Base-by-base conservation (phyloP, 176 grass and related monocot genomes). In the Microstegium vimineum region DNA sequence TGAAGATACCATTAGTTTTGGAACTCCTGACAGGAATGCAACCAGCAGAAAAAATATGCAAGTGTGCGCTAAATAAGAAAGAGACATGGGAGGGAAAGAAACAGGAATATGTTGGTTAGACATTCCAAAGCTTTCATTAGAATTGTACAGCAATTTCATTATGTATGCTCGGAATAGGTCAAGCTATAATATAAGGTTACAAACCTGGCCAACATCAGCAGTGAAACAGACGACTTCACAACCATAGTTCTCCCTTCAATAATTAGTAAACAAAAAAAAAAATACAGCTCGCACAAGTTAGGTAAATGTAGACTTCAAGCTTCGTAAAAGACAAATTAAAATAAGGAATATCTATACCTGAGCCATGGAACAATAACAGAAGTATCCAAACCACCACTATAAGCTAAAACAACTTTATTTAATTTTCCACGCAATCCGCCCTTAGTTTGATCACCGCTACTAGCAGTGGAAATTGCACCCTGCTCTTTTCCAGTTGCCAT, bases 221-320 rank as follows among this genome's bases (percentile, higher is more conserved):
- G 96, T 99, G 73, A 99, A 95, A 76, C 96, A 99, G 11, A 99
- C 89, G 11, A 99, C 96, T 88, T 99, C 93, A 81, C 96, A 99
- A 66, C 93, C 96, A 90, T 99, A 99, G 80, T 94, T 94, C 86
- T 94, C 91, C 89, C 91, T 97, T 83, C 42, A 90, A 88, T 32
- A 90, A 88, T 32, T 62, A 32, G 80, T 47, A 79, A 81, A 62
- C 25, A 1, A 87, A 68, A 73, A 23, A 80, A 22, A 69, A 71
- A 11, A 54, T 27, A 56, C 16, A 73, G 38, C 46, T 64, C 20
- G 27, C 17, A 71, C 0, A 0, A 22, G 33, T 38, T 43, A 71
- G 35, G 46, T 60, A 20, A 47, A 59, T 25, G 17, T 41, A 66
- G 47, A 74, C 25, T 17, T 71, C 22, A 72, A 30, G 25, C 22